Conservation (phyloP, 345 rosid genomes). For the Linum usitatissimum region DNA sequence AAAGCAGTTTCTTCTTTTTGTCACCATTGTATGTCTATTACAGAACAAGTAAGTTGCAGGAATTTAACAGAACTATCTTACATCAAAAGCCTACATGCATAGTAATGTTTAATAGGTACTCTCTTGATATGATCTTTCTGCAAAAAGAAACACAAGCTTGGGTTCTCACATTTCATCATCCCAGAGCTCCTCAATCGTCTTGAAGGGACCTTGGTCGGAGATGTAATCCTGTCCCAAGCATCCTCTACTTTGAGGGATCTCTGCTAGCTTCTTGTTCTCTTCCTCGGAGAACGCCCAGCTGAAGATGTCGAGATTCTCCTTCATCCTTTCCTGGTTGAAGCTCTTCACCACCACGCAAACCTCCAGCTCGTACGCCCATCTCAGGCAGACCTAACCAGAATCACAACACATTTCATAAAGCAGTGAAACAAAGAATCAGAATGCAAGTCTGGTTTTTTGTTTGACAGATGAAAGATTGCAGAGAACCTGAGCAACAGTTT, state of each 20-base stretch:
- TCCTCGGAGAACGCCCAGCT: slow-evolving; percentile 41
- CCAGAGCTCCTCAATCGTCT: slow-evolving; percentile 31
- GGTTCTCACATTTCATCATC: slow-evolving; percentile 32
- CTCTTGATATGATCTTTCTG: neutral
- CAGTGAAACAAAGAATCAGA: no score
- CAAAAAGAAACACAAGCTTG: neutral
- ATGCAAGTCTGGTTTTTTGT: neutral
- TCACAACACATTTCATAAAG: neutral
- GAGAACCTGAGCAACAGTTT: slow-evolving; percentile 65
- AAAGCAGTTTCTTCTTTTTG: neutral
- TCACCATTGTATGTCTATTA: neutral
- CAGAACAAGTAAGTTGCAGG: neutral
- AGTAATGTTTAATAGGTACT: neutral
- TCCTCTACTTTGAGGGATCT: slow-evolving; percentile 39
- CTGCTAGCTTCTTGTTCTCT: slow-evolving; percentile 30
- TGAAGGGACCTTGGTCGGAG: slow-evolving; percentile 28
- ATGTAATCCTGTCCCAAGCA: slow-evolving; percentile 22
- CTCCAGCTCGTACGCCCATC: slow-evolving; percentile 56
- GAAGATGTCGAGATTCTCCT: slow-evolving; percentile 47
- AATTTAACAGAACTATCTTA: neutral
- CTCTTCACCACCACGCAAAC: slow-evolving; percentile 44
- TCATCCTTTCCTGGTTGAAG: slow-evolving; percentile 43
- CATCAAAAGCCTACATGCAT: neutral
- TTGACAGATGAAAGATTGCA: neutral
- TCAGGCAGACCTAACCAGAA: slow-evolving; percentile 35